Base-by-base conservation (phyloP, 768 basidiomycete species). In the Auricularia cornea region DNA sequence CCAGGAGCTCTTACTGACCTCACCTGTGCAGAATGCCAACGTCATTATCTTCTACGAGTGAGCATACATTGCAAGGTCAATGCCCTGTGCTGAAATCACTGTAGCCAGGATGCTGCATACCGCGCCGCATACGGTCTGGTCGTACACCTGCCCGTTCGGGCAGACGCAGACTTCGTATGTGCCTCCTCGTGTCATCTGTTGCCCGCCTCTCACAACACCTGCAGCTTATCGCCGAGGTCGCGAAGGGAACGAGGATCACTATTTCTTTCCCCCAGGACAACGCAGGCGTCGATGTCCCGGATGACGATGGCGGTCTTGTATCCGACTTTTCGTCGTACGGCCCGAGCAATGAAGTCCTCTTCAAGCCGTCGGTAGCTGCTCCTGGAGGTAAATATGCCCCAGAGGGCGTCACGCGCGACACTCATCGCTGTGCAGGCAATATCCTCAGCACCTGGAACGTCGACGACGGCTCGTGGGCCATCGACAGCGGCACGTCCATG, bases 291-390 rank as follows among this genome's bases (percentile, higher is more conserved):
- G 70, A 80, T 30, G 77, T 81, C 70, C 79, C 81, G 18, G 80
- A 83, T 64, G 75, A 79, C 12, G 51, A 52, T 23, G 70, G 73
- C 3, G 85, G 86, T 85, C 18, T 76, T 85, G 48, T 80, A 85
- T 23, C 85, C 83, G 8, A 38, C 35, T 38, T 38, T 14, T 38
- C 35, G 35, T 38, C 35, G 16, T n/a, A 52, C 8, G 51, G 51
- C 51, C 86, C 85, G 1, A 78, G 82, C 3, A 81, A 84, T 68
- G 85, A 87, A 67, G 75, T 84, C 65, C 79, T 73, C 74, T 81
- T 81, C 48, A 52, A 52, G 51, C 51, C 51, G 20, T n/a, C 51
- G 5, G 20, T 52, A 10, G 11, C 51, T n/a, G 51, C 51, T 52
- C 51, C 51, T 8, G 51, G 51, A 14, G 51, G 51, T 52, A n/a